Evolutionary conservation across 2,329 filamentous ascomycete genomes (phyloP).

Genomic region (Aschersonia sp.): DNA sequence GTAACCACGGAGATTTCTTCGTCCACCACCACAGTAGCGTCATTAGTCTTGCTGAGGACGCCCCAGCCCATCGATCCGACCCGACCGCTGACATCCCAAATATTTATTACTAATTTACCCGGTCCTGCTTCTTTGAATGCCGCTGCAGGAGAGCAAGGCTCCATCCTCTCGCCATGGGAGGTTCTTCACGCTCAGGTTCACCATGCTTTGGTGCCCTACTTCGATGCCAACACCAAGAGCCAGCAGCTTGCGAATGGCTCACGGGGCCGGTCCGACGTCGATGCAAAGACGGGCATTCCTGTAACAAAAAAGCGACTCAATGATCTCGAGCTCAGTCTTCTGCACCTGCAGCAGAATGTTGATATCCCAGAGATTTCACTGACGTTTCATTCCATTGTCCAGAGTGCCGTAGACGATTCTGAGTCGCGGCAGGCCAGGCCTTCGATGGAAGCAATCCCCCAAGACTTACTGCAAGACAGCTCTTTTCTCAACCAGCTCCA

Average conservation of each 20-base stretch:
- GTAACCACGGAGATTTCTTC: slow-evolving; percentile 72
- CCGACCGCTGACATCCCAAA: slow-evolving; percentile 70
- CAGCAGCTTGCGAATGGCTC: slow-evolving; percentile 51
- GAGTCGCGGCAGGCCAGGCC: slow-evolving; percentile 50
- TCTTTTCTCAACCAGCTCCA: slow-evolving; percentile 88
- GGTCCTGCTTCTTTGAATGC: slow-evolving; percentile 59
- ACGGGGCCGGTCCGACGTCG: slow-evolving; percentile 66
- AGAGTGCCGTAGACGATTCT: slow-evolving; percentile 70
- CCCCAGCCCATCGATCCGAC: slow-evolving; percentile 74
- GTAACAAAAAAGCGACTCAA: slow-evolving; percentile 96
- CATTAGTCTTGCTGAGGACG: slow-evolving; percentile 80
- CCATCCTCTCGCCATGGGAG: slow-evolving; percentile 73
- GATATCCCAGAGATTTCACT: slow-evolving; percentile 90
- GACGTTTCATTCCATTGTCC: slow-evolving; percentile 77
- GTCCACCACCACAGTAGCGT: slow-evolving; percentile 66
- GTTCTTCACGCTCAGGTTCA: slow-evolving; percentile 85
- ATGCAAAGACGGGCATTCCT: slow-evolving; percentile 86
- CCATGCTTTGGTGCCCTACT: slow-evolving; percentile 84
- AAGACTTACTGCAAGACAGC: slow-evolving; percentile 69
- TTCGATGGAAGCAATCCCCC: slow-evolving; percentile 63
- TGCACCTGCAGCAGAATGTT: slow-evolving; percentile 92
- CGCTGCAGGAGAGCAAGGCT: slow-evolving; percentile 53
- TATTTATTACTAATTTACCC: slow-evolving; percentile 86
- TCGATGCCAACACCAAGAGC: slow-evolving; percentile 86
- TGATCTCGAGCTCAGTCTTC: slow-evolving; percentile 77